phyloP scores from a whole-genome alignment of 2,329 filamentous ascomycete species.

The Saccharata proteae region DNA sequence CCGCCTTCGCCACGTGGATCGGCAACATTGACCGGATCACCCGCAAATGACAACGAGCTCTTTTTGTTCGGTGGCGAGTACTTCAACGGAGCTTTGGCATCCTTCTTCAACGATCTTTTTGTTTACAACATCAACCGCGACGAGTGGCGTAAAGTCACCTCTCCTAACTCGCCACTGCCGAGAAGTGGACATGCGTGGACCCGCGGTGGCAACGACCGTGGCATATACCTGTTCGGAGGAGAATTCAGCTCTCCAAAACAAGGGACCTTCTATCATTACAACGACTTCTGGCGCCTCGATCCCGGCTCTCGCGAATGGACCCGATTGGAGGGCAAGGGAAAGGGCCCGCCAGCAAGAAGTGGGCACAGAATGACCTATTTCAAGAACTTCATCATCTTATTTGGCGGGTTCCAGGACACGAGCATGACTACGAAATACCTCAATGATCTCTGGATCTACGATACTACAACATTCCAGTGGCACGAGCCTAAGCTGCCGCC shows the following conservation, averaged over 20 bases:
- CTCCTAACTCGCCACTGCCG: slow-evolving; percentile 81
- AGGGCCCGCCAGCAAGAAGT: slow-evolving; percentile 70
- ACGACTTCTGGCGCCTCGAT: slow-evolving; percentile 93
- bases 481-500: slow-evolving; percentile 61
- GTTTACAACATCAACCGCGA: slow-evolving; percentile 68
- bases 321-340: slow-evolving; percentile 69
- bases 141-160: slow-evolving; percentile 83
- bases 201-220: slow-evolving; percentile 70
- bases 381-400: slow-evolving; percentile 93
- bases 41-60: slow-evolving; percentile 74
- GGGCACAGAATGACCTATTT: slow-evolving; percentile 94
- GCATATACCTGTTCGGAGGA: slow-evolving; percentile 86
- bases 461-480: slow-evolving; percentile 80
- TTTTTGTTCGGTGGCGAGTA: slow-evolving; percentile 92
- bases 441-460: slow-evolving; percentile 89
- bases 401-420: slow-evolving; percentile 95
- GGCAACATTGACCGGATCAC: slow-evolving; percentile 71
- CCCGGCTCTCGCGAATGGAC: slow-evolving; percentile 79
- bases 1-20: slow-evolving; percentile 72
- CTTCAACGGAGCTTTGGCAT: slow-evolving; percentile 79
- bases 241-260: slow-evolving; percentile 96
- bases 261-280: slow-evolving; percentile 98
- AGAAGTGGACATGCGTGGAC: slow-evolving; percentile 93
- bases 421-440: slow-evolving; percentile 91
- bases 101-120: slow-evolving; percentile 55